phyloP scores from a whole-genome alignment of 306 rosid species.

The Cucurbita ficifolia region DNA sequence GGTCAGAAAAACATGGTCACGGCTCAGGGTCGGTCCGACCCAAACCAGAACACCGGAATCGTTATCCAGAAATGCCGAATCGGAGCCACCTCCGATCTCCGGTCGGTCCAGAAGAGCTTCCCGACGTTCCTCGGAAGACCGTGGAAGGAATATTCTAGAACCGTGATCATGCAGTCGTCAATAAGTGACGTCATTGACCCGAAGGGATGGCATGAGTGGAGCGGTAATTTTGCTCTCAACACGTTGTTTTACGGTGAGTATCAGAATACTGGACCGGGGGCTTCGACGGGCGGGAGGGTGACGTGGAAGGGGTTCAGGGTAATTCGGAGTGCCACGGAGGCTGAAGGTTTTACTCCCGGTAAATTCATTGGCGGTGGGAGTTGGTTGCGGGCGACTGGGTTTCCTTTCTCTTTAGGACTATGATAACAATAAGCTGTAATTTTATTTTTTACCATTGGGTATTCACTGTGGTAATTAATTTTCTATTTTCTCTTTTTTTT shows the following conservation, averaged over 20 bases:
- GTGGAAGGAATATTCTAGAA: constrained; percentile 10
- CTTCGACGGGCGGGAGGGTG: neutral
- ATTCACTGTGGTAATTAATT: neutral
- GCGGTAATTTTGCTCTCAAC: neutral
- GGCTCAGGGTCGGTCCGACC: constrained; percentile 72
- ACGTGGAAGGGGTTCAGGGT: constrained; percentile 3
- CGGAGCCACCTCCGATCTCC: constrained; percentile 61
- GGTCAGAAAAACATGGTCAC: constrained; percentile 91
- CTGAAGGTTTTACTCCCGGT: constrained; percentile 37
- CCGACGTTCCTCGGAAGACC: constrained; percentile 71
- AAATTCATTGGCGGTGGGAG: constrained; percentile 49
- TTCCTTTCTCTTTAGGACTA: constrained; percentile 58
- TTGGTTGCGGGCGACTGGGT: constrained; percentile 58
- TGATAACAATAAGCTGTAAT: neutral
- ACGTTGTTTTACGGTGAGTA: constrained; percentile 6
- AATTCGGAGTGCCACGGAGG: constrained; percentile 37
- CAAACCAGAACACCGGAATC: constrained; percentile 87
- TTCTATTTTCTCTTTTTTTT: neutral
- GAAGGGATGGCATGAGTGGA: constrained; percentile 7
- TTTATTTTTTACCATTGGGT: neutral
- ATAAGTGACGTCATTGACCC: constrained; percentile 4
- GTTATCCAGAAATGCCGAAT: constrained; percentile 59
- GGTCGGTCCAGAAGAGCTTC: constrained; percentile 21
- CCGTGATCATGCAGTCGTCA: neutral
- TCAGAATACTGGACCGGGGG: constrained; percentile 5